Conservation (phyloP, 768 basidiomycete species). For the Trametes coccinea region DNA sequence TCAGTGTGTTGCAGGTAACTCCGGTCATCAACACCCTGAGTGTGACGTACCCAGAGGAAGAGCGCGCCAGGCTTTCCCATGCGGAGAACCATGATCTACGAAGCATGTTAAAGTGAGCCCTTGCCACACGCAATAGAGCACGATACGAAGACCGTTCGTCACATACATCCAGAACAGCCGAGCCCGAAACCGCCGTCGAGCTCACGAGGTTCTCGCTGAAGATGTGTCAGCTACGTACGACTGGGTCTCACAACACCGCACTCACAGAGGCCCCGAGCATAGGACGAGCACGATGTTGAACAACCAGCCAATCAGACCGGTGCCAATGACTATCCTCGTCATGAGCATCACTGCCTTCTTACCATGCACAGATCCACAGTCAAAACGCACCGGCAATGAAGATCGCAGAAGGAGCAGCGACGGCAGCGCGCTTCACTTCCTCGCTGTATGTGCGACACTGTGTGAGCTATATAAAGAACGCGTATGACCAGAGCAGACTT, state of each 20-base stretch:
- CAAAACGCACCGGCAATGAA: slow-evolving; percentile 49
- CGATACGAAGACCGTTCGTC: not conserved
- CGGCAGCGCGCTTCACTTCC: slow-evolving; percentile 78
- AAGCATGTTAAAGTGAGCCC: not conserved
- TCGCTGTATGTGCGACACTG: slow-evolving; percentile 45
- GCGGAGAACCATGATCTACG: slow-evolving; percentile 65
- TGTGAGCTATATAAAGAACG: not conserved
- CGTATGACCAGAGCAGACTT: slow-evolving; percentile 31
- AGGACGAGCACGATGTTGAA: slow-evolving; percentile 86
- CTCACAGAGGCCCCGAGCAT: slow-evolving; percentile 76
- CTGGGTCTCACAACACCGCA: slow-evolving; percentile 30
- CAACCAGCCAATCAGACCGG: slow-evolving; percentile 79
- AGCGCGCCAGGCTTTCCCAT: slow-evolving; percentile 78
- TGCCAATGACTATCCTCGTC: slow-evolving; percentile 57
- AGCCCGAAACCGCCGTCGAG: slow-evolving; percentile 63
- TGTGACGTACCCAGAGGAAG: slow-evolving; percentile 64
- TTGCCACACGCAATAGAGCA: no score
- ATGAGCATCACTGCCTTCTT: not conserved
- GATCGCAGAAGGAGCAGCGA: slow-evolving; percentile 66
- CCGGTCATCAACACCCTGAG: not conserved
- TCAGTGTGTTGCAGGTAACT: no score
- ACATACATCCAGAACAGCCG: slow-evolving; percentile 66
- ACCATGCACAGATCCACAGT: not conserved
- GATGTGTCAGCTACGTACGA: slow-evolving; percentile 6
- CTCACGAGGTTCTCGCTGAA: slow-evolving; percentile 65